phyloP scores from a whole-genome alignment of 768 basidiomycete genomes.

The Amanita molliuscula region DNA sequence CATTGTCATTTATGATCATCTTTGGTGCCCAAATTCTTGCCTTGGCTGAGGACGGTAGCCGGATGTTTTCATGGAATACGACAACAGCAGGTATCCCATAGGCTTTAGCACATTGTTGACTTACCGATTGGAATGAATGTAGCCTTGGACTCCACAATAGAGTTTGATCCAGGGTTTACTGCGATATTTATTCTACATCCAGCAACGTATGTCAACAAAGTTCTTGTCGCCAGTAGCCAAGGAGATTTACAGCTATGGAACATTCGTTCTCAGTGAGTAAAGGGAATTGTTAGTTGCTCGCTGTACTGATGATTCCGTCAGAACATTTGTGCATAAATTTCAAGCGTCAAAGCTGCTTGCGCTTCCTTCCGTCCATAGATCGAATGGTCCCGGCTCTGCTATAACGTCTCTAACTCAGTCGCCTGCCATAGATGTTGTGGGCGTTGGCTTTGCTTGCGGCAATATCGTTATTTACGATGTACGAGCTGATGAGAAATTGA shows the following conservation, averaged over 20 bases:
- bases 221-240: slow-evolving; percentile 73
- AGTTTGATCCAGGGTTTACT: slow-evolving; percentile 76
- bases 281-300: neutral
- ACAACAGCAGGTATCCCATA: slow-evolving; percentile 37
- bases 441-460: slow-evolving; percentile 84
- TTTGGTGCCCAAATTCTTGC: slow-evolving; percentile 79
- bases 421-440: slow-evolving; percentile 93
- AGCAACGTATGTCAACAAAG: slow-evolving; percentile 93
- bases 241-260: slow-evolving; percentile 94
- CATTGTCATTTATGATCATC: slow-evolving; percentile 55
- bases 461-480: slow-evolving; percentile 86
- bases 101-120: neutral
- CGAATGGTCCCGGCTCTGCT: slow-evolving; percentile 24
- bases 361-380: slow-evolving; percentile 18
- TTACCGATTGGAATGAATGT: slow-evolving; percentile 5
- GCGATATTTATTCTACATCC: slow-evolving; percentile 87
- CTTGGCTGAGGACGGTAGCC: slow-evolving; percentile 66
- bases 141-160: slow-evolving; percentile 60
- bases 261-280: slow-evolving; percentile 62
- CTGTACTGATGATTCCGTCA: slow-evolving; percentile 18
- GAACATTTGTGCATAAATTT: slow-evolving; percentile 80
- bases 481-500: slow-evolving; percentile 78
- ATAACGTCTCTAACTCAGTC: slow-evolving; percentile 82
- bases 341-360: slow-evolving; percentile 41
- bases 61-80: slow-evolving; percentile 74